Evolutionary conservation across 148 eudicot genomes (phyloP).

Genomic region (Cornus kousa): DNA sequence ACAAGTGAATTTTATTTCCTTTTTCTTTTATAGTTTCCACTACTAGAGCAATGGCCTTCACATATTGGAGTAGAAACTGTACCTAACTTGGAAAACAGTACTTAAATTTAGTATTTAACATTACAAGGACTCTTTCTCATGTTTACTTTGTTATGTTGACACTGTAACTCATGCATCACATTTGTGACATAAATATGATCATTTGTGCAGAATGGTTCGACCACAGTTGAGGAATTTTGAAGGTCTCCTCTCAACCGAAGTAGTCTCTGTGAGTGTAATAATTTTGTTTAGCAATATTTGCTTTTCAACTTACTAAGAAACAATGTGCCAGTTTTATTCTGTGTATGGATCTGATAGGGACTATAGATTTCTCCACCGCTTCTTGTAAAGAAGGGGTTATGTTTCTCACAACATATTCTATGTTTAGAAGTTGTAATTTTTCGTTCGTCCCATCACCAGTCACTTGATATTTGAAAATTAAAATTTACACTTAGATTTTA

Average conservation of each 20-base stretch:
- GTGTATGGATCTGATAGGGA: neutral
- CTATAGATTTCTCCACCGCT: neutral
- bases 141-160: neutral
- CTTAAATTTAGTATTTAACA: neutral
- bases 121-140: neutral
- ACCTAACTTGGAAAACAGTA: neutral
- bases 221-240: slow-evolving; percentile 74
- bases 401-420: too few relatives aligned
- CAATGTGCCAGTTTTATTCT: neutral
- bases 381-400: neutral
- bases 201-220: slow-evolving; percentile 58
- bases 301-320: neutral
- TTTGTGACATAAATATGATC: neutral
- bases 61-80: neutral
- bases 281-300: neutral
- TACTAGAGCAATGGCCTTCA: neutral
- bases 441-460: neutral
- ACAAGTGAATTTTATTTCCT: slow-evolving; percentile 42
- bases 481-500: neutral
- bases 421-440: too few relatives aligned
- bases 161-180: neutral
- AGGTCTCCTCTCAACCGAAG: slow-evolving; percentile 68
- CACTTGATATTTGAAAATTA: neutral
- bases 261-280: slow-evolving; percentile 46
- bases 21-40: neutral